Evolutionary conservation across 768 basidiomycete genomes (phyloP).

Genomic region (Stropharia rugosoannulata): DNA sequence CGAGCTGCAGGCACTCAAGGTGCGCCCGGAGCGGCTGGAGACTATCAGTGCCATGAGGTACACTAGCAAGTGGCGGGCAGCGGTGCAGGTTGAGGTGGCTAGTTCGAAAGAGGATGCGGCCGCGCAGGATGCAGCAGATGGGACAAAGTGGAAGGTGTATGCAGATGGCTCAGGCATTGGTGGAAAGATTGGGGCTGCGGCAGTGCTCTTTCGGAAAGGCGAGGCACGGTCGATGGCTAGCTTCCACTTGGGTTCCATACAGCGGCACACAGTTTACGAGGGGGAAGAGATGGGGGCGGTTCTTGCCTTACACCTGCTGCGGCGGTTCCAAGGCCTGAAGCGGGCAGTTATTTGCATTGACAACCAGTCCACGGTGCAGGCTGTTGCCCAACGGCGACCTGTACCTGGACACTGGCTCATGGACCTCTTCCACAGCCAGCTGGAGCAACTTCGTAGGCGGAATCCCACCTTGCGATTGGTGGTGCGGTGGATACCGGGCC

Average conservation of each 20-base stretch:
- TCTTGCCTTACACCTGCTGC: background rate
- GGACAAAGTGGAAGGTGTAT: background rate
- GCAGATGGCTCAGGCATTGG: slow-evolving; percentile 12
- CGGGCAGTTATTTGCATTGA: background rate
- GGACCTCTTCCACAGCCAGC: background rate
- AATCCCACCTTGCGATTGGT: background rate
- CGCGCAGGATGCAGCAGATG: background rate
- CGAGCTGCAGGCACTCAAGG: background rate
- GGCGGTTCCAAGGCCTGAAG: background rate
- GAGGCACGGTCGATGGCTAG: background rate
- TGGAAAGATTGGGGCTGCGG: background rate
- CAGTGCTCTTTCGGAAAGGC: slow-evolving; percentile 1
- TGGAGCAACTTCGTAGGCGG: background rate
- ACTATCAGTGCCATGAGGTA: background rate
- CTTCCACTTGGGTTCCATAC: background rate
- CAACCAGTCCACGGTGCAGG: background rate
- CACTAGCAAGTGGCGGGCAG: background rate
- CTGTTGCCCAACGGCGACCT: background rate
- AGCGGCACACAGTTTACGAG: slow-evolving; percentile 1
- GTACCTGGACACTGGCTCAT: background rate
- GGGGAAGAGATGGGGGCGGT: background rate
- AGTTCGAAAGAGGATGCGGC: background rate
- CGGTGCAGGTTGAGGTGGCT: background rate
- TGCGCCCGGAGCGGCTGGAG: background rate
- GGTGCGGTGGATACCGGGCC: background rate